Evolutionary conservation across 177 flowering plant genomes (phyloP).

Genomic region (Vitis hybrid): DNA sequence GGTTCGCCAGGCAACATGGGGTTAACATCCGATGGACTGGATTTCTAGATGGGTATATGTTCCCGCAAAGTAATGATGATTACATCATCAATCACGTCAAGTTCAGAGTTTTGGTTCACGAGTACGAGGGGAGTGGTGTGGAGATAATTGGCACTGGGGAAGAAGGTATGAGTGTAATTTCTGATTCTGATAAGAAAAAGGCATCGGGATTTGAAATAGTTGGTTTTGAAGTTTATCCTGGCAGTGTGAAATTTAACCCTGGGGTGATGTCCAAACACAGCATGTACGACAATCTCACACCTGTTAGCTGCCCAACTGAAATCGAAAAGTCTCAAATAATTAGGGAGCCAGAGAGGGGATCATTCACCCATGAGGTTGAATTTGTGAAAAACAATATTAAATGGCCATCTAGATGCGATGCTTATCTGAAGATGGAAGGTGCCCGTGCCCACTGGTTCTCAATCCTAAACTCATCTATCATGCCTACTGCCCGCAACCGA

Average conservation of each 20-base stretch:
- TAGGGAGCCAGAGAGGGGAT: conserved; percentile 2
- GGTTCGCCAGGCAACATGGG: background rate
- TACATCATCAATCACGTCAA: conserved; percentile 9
- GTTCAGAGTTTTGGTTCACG: conserved; percentile 10
- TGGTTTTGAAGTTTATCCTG: conserved; percentile 13
- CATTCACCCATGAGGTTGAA: conserved; percentile 23
- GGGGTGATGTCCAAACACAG: background rate
- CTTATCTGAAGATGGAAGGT: conserved; percentile 25
- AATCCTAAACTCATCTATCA: conserved; percentile 8
- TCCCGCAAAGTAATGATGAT: conserved; percentile 8
- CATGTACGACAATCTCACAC: background rate
- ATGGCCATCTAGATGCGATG: conserved; percentile 26
- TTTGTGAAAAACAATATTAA: conserved; percentile 17
- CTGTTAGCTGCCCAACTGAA: conserved; percentile 14
- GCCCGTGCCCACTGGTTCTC: conserved; percentile 22
- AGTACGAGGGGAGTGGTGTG: conserved; percentile 13
- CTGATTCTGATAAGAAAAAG: conserved; percentile 13
- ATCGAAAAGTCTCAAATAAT: conserved; percentile 8
- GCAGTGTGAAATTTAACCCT: conserved; percentile 14
- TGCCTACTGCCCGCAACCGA: no score
- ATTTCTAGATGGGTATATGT: conserved; percentile 4
- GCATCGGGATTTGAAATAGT: conserved; percentile 14
- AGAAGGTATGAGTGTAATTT: conserved; percentile 12
- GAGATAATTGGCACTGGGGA: conserved; percentile 14
- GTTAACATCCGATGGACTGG: conserved; percentile 11